Evolutionary conservation across 371 early-diverging fungal species (phyloP), one percentile per base, ranked within the genome.

Genomic region (Lichtheimia ramosa): DNA sequence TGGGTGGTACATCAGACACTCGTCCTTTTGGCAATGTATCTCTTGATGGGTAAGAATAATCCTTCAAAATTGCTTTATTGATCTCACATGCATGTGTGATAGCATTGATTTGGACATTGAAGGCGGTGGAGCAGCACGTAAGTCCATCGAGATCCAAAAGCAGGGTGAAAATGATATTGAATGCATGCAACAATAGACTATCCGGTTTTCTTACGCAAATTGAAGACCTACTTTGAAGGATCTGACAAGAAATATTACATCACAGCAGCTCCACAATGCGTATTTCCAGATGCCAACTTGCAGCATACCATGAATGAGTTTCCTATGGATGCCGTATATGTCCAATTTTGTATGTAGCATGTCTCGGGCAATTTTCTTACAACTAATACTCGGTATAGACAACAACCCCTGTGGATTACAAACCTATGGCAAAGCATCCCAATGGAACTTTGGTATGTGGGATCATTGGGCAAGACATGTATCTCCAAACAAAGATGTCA

Each of bases 261-360:
- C 27, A 81, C 89, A 0, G 86, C 86, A 25, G 89, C 91, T 2
- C 91, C 91, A 5, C 89, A 90, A 62, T 90, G 91, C 55, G 86
- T 84, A 0, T 91, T 75, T 57, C 90, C 89, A 16, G 91, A 89
- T 56, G 71, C 76, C 2, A 83, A 82, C 8, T 65, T 89, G 16
- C 79, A 79, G n/a, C 28, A 69, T 0, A 75, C 84, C 0, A 63
- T 89, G 13, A 83, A 83, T 56, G 51, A 41, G 4, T 78, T 77
- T 3, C 81, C 85, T 64, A 79, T 91, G 51, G 92, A 91, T 69
- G 77, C 87, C 66, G 77, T 90, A 8, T 87, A 71, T 59, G 85
- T 89, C 5, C 91, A 90, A 65, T 90, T 88, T 64, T 90, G 78
- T 78, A 69, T 64, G 69, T 63, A 64, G 87, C 7, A 89, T 74